A percentile compares a stretch with the other conserved stretches of the same genome.
phyloP scores from a whole-genome alignment of 2,329 filamentous ascomycete genomes.

The Orbilia ellipsospora region DNA sequence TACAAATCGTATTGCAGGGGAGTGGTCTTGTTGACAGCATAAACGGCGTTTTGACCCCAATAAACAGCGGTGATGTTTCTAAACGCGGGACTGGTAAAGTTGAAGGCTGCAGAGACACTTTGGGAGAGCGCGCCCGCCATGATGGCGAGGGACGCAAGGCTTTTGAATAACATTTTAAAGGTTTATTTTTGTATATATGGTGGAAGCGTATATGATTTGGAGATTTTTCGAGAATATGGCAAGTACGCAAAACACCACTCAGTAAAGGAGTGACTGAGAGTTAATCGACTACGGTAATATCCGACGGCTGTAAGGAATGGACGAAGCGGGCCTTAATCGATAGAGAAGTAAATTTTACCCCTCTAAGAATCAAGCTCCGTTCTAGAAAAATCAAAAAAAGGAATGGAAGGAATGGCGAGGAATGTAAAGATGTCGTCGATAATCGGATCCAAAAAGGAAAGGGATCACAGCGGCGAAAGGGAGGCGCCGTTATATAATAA shows the following conservation, averaged over 20 bases:
- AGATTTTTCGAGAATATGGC: constrained; percentile 6
- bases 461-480: constrained; percentile 34
- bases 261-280: constrained; percentile 46
- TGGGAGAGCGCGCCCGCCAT: constrained; percentile 18
- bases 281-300: constrained; percentile 14
- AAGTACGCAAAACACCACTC: constrained; percentile 18
- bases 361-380: constrained; percentile 33
- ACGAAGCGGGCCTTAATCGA: constrained; percentile 39
- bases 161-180: constrained; percentile 40
- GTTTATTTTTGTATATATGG: constrained; percentile 13
- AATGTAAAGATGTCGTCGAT: constrained; percentile 23
- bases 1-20: constrained; percentile 19
- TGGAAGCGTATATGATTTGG: constrained; percentile 16
- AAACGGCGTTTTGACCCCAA: constrained; percentile 46
- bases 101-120: constrained; percentile 5
- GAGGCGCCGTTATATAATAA: constrained; percentile 49
- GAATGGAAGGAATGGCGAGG: constrained; percentile 7
- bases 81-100: constrained; percentile 1
- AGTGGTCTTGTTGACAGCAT: constrained; percentile 3
- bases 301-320: constrained; percentile 42
- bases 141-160: constrained; percentile 21
- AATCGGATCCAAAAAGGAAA: constrained; percentile 30
- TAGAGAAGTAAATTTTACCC: constrained; percentile 35
- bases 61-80: constrained; percentile 49
- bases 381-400: constrained; percentile 41